Conservation (phyloP, 2,329 filamentous ascomycete genomes). For the Trichoderma sp. region DNA sequence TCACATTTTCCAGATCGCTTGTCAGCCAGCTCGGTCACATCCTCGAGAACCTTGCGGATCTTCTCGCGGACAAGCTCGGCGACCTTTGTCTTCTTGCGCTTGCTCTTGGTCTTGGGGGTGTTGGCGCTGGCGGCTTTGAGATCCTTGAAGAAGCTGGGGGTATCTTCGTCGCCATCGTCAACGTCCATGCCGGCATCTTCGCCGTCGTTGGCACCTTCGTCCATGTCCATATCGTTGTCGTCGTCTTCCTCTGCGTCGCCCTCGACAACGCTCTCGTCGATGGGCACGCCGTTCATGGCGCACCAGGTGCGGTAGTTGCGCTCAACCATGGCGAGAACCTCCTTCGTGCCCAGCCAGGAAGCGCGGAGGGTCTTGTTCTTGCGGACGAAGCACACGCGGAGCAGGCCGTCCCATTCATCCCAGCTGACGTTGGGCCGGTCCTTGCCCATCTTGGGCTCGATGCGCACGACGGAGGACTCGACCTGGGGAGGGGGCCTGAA, state of each 20-base stretch:
- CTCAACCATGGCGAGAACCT: constrained; percentile 80
- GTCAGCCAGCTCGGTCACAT: constrained; percentile 76
- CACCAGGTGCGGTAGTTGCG: constrained; percentile 89
- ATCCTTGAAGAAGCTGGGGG: constrained; percentile 84
- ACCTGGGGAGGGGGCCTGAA: constrained; percentile 94
- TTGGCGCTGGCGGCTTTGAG: constrained; percentile 43
- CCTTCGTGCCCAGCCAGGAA: constrained; percentile 76
- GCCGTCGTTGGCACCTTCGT: constrained; percentile 46
- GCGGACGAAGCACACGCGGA: constrained; percentile 69
- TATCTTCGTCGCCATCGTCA: constrained; percentile 38
- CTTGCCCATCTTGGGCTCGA: constrained; percentile 79
- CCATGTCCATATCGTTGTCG: constrained; percentile 41
- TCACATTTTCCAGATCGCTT: constrained; percentile 84
- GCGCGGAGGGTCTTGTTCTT: constrained; percentile 90
- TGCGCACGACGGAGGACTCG: constrained; percentile 85
- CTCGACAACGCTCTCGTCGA: constrained; percentile 67
- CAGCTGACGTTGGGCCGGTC: constrained; percentile 84
- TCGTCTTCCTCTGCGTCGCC: constrained; percentile 48
- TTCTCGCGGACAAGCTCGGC: constrained; percentile 83
- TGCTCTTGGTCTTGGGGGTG: constrained; percentile 61
- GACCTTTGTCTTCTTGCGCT: constrained; percentile 78
- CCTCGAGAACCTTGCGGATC: constrained; percentile 79
- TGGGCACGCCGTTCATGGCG: constrained; percentile 75
- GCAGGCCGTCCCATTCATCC: constrained; percentile 91
- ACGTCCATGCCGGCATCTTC: constrained; percentile 54